phyloP scores from a whole-genome alignment of 306 rosid species.

The Pyrus bretschneideri region DNA sequence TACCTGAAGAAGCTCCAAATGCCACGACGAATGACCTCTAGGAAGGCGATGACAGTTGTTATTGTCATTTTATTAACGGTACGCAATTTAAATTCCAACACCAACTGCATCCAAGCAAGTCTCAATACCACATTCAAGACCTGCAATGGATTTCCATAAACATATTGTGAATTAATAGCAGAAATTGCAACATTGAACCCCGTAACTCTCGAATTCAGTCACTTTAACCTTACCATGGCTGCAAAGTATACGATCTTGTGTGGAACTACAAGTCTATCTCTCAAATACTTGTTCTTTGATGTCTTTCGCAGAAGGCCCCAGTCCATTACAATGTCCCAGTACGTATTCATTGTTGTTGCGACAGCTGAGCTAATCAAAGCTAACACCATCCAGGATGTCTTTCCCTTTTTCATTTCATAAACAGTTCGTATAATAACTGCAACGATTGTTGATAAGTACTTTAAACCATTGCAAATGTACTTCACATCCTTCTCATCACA shows the following conservation, averaged over 20 bases:
- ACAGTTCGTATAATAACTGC: slow-evolving; percentile 48
- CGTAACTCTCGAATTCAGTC: not conserved
- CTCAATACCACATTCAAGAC: slow-evolving; percentile 41
- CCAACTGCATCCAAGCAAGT: slow-evolving; percentile 57
- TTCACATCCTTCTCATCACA: slow-evolving; percentile 35
- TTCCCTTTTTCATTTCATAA: slow-evolving; percentile 42
- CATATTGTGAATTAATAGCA: slow-evolving; percentile 1
- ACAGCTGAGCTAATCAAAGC: slow-evolving; percentile 53
- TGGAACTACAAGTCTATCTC: slow-evolving; percentile 50
- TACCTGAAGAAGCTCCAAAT: slow-evolving; percentile 81
- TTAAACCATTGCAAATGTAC: slow-evolving; percentile 40
- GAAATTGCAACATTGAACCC: slow-evolving; percentile 1
- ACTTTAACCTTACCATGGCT: slow-evolving; percentile 41
- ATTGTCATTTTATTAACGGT: no score
- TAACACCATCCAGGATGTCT: slow-evolving; percentile 38
- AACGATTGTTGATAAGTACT: slow-evolving; percentile 46
- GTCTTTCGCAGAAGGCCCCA: slow-evolving; percentile 59
- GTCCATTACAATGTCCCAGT: slow-evolving; percentile 53
- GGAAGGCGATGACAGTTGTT: no score
- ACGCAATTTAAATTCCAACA: slow-evolving; percentile 43
- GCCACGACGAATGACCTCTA: slow-evolving; percentile 65
- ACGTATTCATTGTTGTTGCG: slow-evolving; percentile 34
- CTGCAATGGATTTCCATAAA: slow-evolving; percentile 26
- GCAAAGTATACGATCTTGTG: slow-evolving; percentile 44
- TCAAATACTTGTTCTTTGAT: slow-evolving; percentile 47